Evolutionary conservation across 2,329 filamentous ascomycete genomes (phyloP).

Genomic region (Rhexocercosporidium sp.): DNA sequence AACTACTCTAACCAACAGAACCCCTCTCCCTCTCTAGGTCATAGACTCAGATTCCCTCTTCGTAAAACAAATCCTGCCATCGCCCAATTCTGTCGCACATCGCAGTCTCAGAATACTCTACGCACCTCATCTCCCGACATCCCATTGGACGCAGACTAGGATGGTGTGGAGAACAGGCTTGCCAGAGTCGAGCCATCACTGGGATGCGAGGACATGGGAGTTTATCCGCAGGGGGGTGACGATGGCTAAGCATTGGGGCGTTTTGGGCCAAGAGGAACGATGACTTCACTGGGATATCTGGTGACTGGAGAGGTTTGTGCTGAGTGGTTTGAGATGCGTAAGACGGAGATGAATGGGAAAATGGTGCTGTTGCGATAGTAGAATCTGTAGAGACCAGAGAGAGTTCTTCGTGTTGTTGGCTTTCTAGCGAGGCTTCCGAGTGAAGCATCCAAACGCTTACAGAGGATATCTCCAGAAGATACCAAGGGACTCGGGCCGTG

Average conservation of each 20-base stretch:
- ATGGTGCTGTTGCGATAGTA: neutral
- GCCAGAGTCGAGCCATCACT: neutral
- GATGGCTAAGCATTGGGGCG: constrained; percentile 13
- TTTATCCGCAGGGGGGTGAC: constrained; percentile 7
- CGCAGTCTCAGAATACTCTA: constrained; percentile 24
- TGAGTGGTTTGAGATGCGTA: neutral
- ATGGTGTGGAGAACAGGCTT: neutral
- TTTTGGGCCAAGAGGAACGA: constrained; percentile 4
- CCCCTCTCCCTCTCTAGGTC: neutral
- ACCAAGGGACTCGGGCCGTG: no score
- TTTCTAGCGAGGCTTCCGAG: neutral
- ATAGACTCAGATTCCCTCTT: neutral
- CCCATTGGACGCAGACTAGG: constrained; percentile 1
- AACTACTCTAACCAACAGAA: neutral
- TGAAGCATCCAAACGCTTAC: neutral
- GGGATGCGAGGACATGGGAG: neutral
- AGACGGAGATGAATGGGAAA: neutral
- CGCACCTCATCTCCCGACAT: neutral
- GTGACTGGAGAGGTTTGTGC: neutral
- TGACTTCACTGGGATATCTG: constrained; percentile 8
- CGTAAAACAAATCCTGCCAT: neutral
- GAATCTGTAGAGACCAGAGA: no score
- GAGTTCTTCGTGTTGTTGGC: neutral
- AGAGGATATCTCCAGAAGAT: no score
- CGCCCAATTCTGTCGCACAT: constrained; percentile 15